These are phyloP conservation scores for Ustilago vetiveriae DNA, from an alignment of 1,284 basidiomycete species.

Conservation along the genomic window DNA sequence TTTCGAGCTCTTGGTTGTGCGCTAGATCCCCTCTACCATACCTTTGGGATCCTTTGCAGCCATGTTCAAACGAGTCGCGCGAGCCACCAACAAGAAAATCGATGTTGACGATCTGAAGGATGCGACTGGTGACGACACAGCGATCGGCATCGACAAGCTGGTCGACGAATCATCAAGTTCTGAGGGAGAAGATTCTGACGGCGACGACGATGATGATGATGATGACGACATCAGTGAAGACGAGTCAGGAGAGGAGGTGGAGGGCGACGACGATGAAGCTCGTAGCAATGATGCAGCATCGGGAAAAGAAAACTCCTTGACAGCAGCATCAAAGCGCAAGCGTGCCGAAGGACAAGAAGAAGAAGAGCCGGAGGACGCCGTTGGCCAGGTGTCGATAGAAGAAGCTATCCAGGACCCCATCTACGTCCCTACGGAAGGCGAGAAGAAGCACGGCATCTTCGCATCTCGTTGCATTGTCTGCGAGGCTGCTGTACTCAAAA, in stretches of 20 bases:
- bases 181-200: conserved; percentile 28
- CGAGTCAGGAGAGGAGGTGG: neutral
- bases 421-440: conserved; percentile 40
- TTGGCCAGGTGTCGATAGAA: conserved; percentile 33
- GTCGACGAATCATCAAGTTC: conserved; percentile 45
- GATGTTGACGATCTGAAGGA: conserved; percentile 32
- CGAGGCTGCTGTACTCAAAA: conserved; percentile 38
- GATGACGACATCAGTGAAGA: conserved; percentile 8
- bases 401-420: conserved; percentile 39
- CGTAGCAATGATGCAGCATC: too few relatives aligned
- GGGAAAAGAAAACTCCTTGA: neutral
- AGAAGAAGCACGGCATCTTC: conserved; percentile 41
- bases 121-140: conserved; percentile 37
- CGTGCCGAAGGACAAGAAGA: conserved; percentile 17
- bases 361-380: conserved; percentile 9
- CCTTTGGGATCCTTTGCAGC: neutral
- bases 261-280: neutral
- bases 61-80: conserved; percentile 48
- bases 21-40: neutral
- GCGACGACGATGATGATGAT: conserved; percentile 16
- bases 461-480: conserved; percentile 42
- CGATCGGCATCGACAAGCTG: conserved; percentile 41
- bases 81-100: conserved; percentile 29
- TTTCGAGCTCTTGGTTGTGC: neutral
- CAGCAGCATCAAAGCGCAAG: conserved; percentile 29